Conservation (phyloP, 768 basidiomycete species). For the Tulasnella sp. region DNA sequence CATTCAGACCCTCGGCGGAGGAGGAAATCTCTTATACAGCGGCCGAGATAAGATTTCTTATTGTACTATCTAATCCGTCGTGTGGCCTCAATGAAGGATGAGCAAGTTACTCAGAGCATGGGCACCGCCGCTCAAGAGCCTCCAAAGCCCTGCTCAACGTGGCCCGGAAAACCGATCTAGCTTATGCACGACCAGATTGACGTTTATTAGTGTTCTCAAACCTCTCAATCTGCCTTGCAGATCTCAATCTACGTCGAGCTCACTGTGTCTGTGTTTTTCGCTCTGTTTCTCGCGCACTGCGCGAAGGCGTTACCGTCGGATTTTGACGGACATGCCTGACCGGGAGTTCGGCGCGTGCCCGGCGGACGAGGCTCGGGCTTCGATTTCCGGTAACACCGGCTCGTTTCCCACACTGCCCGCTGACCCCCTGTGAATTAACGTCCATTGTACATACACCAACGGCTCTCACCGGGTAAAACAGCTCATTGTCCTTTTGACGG, state of each 20-base stretch:
- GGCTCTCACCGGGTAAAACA: neutral
- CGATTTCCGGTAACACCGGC: neutral
- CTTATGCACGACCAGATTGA: neutral
- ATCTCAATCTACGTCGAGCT: neutral
- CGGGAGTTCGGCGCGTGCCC: neutral
- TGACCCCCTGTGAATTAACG: neutral
- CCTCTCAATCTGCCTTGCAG: neutral
- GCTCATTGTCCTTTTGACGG: neutral
- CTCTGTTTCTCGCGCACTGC: neutral
- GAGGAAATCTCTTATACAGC: too few relatives aligned
- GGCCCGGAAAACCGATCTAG: neutral
- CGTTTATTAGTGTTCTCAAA: neutral
- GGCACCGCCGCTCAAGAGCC: neutral
- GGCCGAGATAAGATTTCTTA: neutral
- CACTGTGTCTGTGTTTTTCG: neutral
- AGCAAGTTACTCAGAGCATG: neutral
- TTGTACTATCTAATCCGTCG: neutral
- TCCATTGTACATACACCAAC: neutral
- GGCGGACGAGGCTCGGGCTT: neutral
- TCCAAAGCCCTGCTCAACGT: neutral
- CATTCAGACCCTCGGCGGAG: too few relatives aligned
- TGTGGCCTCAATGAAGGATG: neutral
- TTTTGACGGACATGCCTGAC: neutral
- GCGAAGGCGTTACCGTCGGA: conserved; percentile 1
- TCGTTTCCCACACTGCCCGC: conserved; percentile 4